Percentiles rank a stretch among this genome's conserved stretches.
These are phyloP conservation scores for Arthrobotrys sphaeroides DNA, from an alignment of 2,329 filamentous ascomycete species.

Conservation along the genomic window DNA sequence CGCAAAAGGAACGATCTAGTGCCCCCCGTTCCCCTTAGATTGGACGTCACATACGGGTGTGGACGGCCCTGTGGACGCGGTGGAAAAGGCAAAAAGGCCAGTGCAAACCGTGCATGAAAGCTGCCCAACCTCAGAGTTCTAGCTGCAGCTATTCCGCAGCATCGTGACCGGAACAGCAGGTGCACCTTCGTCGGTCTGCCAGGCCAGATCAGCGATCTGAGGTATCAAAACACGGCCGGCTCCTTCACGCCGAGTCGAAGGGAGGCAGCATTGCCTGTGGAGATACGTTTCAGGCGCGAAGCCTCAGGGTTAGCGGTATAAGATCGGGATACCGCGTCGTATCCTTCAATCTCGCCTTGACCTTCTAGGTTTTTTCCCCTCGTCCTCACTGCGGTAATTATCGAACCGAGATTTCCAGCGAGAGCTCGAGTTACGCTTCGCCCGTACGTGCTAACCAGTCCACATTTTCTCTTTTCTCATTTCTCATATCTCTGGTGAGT, in stretches of 20 bases:
- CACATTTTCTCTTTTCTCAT: conserved; percentile 3
- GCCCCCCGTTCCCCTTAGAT: conserved; percentile 19
- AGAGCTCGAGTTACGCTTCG: conserved; percentile 24
- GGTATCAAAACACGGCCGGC: conserved; percentile 16
- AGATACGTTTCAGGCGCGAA: conserved; percentile 43
- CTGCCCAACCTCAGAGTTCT: conserved; percentile 51
- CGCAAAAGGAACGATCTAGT: conserved; percentile 48
- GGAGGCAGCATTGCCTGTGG: conserved; percentile 17
- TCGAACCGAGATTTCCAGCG: conserved; percentile 41
- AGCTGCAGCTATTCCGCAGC: conserved; percentile 52
- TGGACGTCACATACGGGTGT: conserved; percentile 33
- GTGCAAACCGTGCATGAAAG: conserved; percentile 51
- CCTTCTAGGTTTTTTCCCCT: conserved; percentile 19
- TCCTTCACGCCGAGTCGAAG: conserved; percentile 12
- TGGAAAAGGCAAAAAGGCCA: conserved; percentile 25
- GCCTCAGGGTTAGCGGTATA: conserved; percentile 32
- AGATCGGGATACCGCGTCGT: conserved; percentile 46
- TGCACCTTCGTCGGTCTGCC: conserved; percentile 53
- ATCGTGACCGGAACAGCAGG: conserved; percentile 54
- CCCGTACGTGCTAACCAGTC: background rate
- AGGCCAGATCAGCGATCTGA: conserved; percentile 53
- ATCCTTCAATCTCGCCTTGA: conserved; percentile 36
- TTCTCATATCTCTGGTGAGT: conserved; percentile 30
- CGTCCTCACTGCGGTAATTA: conserved; percentile 50
- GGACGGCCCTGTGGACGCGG: conserved; percentile 21